Evolutionary conservation across 1,139 yeast species (phyloP), one percentile per base, ranked within the genome.

Genomic region (Komagataea norvegica): DNA sequence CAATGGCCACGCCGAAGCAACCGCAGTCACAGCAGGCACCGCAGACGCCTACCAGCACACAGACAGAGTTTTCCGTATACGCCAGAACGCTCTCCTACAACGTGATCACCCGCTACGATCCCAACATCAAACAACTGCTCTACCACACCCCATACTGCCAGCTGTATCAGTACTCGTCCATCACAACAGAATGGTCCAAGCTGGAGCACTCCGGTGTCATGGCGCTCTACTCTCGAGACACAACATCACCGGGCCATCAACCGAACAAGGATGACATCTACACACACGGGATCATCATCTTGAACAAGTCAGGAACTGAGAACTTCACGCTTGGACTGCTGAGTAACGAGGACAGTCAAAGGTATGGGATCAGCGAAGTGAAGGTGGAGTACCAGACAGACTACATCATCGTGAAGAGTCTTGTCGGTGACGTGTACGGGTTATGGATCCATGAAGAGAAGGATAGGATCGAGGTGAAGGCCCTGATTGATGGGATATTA

Each of bases 51-150:
- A n/a, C n/a, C n/a, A n/a, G n/a, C n/a, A 24, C 26, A 3, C 10
- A 7, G 7, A 22, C 35, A 14, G 35, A 32, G 20, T 32, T 32
- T 21, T 8, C 29, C 6, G 29, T 82, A 27, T 82, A 78, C 53
- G 69, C 79, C 36, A 79, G 75, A 47, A 80, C 88, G 1, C 67
- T 85, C 46, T 87, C 89, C 50, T 82, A 75, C 62, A 79, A 84
- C 52, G 96, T 89, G 29, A 77, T 89, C 27, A 76, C 82, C 26
- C 72, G 91, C 42, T 89, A 88, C 57, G 97, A 89, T 55, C 88
- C 94, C 1, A 69, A 73, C 43, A 74, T 86, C 34, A 81, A 84
- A 40, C 89, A 84, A 55, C 67, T 89, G 30, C 60, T 85, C 48
- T 74, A 80, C 59, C 75, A 80, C 54, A 68, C 95, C 1, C 79